Conservation (phyloP, 2,329 filamentous ascomycete species). For the Pseudogymnoascus sp. region DNA sequence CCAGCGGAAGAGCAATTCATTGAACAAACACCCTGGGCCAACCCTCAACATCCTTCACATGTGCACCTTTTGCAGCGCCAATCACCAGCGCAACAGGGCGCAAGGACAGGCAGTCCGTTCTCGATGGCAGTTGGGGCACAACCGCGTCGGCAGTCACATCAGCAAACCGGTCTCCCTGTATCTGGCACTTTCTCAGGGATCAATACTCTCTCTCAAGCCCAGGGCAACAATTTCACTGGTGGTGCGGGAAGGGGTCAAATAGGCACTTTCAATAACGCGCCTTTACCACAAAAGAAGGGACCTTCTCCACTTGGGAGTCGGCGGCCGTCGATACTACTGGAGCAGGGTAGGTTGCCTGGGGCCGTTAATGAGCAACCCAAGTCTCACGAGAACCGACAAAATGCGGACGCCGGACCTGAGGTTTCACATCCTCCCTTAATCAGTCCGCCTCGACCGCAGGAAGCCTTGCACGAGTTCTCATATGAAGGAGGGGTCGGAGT, state of each 20-base stretch:
- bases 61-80: slow-evolving; percentile 35
- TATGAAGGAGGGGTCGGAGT: not conserved
- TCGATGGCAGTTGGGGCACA: slow-evolving; percentile 24
- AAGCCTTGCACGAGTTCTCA: not conserved
- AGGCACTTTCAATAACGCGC: not conserved
- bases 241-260: not conserved
- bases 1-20: slow-evolving; percentile 79
- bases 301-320: slow-evolving; percentile 28
- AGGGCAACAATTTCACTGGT: not conserved
- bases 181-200: slow-evolving; percentile 28
- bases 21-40: slow-evolving; percentile 86
- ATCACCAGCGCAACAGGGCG: slow-evolving; percentile 32
- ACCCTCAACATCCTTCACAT: slow-evolving; percentile 72
- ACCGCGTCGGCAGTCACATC: slow-evolving; percentile 34
- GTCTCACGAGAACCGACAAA: slow-evolving; percentile 7
- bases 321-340: slow-evolving; percentile 27
- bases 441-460: slow-evolving; percentile 1
- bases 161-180: slow-evolving; percentile 25
- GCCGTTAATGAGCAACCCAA: slow-evolving; percentile 16
- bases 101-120: slow-evolving; percentile 31
- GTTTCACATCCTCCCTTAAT: not conserved
- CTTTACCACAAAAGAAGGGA: slow-evolving; percentile 23
- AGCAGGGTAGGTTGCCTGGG: slow-evolving; percentile 21
- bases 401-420: not conserved
- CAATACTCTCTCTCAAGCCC: not conserved